These are phyloP conservation scores for Trypanosomatidae sp. DNA, from an alignment of 208 protist genomes.

Conservation along the genomic window DNA sequence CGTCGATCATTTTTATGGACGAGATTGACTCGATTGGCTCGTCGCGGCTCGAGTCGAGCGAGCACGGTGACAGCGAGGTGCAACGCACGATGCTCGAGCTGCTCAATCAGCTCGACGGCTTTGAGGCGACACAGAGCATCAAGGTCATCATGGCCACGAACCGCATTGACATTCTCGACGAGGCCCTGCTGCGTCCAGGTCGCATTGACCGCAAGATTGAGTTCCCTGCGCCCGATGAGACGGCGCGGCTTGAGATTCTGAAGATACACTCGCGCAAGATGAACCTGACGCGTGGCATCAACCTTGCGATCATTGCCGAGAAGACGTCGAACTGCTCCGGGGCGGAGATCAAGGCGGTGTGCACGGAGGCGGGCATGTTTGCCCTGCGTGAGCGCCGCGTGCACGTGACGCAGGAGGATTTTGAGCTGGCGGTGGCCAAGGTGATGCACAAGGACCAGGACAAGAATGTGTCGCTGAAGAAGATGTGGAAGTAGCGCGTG, in stretches of 20 bases:
- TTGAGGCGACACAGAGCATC: conserved; percentile 98
- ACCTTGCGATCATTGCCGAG: conserved; percentile 96
- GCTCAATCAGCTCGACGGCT: conserved; percentile 99
- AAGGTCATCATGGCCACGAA: conserved; percentile 99
- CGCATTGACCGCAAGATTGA: conserved; percentile 99
- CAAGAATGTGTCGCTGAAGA: conserved; percentile 96
- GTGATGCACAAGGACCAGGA: conserved; percentile 98
- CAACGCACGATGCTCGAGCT: conserved; percentile 99
- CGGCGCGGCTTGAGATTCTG: conserved; percentile 95
- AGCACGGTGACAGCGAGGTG: conserved; percentile 94
- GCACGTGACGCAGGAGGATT: conserved; percentile 99
- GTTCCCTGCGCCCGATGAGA: conserved; percentile 95
- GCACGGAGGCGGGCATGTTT: conserved; percentile 98
- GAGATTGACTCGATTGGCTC: conserved; percentile 99
- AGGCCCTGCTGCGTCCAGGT: conserved; percentile 98
- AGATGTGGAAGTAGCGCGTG: conserved; percentile 92
- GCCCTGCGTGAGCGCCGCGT: conserved; percentile 98
- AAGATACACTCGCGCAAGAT: conserved; percentile 99
- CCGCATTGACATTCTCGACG: conserved; percentile 99
- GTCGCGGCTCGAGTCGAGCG: conserved; percentile 78
- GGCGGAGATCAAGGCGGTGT: conserved; percentile 97
- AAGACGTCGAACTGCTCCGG: conserved; percentile 96
- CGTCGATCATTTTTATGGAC: conserved; percentile 99
- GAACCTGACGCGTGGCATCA: conserved; percentile 99
- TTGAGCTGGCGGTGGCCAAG: conserved; percentile 99